These are phyloP conservation scores for Emmonsia crescens DNA, from an alignment of 2,329 filamentous ascomycete species.

Conservation along the genomic window DNA sequence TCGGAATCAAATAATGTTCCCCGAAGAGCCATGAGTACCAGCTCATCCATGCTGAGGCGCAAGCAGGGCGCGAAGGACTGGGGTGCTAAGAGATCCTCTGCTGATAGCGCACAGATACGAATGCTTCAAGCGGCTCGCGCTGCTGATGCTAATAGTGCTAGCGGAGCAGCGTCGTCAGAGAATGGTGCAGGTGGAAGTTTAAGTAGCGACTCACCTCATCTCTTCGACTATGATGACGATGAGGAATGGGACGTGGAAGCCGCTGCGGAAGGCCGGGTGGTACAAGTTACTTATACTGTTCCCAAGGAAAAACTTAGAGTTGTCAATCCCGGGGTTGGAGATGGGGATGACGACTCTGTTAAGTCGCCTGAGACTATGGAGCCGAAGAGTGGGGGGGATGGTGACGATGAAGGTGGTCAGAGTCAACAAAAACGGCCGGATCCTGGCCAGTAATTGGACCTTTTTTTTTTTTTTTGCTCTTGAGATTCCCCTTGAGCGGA, in stretches of 20 bases:
- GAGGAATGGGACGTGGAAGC: slow-evolving; percentile 67
- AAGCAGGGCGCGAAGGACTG: slow-evolving; percentile 45
- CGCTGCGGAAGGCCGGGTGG: slow-evolving; percentile 58
- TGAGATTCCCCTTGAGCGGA: neutral
- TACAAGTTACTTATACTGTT: slow-evolving; percentile 87
- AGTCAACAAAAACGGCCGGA: neutral
- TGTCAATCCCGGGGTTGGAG: slow-evolving; percentile 60
- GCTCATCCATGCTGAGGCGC: slow-evolving; percentile 37
- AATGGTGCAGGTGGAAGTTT: slow-evolving; percentile 4
- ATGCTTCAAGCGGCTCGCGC: slow-evolving; percentile 5
- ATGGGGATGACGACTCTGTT: slow-evolving; percentile 19
- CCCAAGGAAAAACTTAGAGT: slow-evolving; percentile 76
- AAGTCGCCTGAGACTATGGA: slow-evolving; percentile 2
- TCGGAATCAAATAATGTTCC: slow-evolving; percentile 19
- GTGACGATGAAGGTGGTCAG: neutral
- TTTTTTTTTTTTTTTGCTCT: neutral
- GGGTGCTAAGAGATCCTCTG: slow-evolving; percentile 29
- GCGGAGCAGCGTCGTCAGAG: slow-evolving; percentile 4
- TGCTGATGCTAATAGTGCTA: slow-evolving; percentile 2
- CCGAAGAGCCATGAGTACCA: slow-evolving; percentile 38
- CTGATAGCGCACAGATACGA: slow-evolving; percentile 6
- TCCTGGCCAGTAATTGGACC: neutral
- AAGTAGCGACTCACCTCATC: slow-evolving; percentile 5
- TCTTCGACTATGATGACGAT: slow-evolving; percentile 18
- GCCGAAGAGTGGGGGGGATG: neutral